These are phyloP conservation scores for Petunia axillaris DNA, from an alignment of 257 asterid species.

Conservation along the genomic window DNA sequence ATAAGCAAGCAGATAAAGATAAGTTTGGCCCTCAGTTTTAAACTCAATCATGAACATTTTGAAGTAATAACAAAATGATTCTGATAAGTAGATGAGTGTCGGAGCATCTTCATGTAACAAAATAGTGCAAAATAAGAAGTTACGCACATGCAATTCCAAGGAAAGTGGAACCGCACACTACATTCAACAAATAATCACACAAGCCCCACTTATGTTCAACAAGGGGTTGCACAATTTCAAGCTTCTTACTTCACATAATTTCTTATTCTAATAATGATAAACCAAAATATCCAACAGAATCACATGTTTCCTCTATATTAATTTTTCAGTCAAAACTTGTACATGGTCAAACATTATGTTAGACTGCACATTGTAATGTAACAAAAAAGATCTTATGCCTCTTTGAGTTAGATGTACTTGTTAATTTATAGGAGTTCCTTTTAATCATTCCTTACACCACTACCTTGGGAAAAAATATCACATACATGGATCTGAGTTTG, in stretches of 20 bases:
- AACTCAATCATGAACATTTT: conserved; percentile 22
- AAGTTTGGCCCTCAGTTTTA: background rate
- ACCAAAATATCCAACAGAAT: background rate
- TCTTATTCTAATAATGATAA: background rate
- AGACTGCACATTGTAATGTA: background rate
- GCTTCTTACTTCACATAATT: background rate
- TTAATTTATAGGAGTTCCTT: background rate
- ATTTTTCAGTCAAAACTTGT: background rate
- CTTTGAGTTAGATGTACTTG: background rate
- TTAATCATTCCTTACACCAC: background rate
- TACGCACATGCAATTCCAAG: conserved; percentile 10
- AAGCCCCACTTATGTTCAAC: background rate
- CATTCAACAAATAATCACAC: background rate
- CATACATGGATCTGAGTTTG: too few relatives aligned
- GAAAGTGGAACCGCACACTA: conserved; percentile 6
- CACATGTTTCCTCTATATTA: background rate
- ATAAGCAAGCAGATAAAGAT: background rate
- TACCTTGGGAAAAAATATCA: too few relatives aligned
- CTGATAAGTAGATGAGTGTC: background rate
- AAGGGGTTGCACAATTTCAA: background rate
- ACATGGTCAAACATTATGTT: conserved; percentile 1
- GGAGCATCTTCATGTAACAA: background rate
- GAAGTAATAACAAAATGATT: background rate
- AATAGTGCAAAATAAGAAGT: background rate
- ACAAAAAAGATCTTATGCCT: background rate